Conservation (phyloP, 176 grass and related monocot genomes). For the Elaeis guineensis region DNA sequence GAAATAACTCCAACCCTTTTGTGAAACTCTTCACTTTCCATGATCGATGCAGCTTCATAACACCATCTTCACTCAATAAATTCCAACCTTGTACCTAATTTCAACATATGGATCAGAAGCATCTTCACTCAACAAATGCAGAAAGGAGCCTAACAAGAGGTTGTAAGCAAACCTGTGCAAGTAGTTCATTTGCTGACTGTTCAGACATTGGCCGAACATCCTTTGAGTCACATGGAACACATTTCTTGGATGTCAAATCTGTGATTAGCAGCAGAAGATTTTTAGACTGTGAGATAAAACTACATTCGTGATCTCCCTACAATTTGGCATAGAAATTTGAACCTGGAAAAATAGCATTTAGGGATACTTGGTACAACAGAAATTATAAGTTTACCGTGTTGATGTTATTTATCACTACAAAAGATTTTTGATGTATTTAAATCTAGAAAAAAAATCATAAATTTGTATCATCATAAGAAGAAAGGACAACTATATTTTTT, state of each 20-base stretch:
- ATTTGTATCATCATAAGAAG: no score
- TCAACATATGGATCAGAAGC: constrained; percentile 9
- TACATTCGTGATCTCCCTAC: not conserved
- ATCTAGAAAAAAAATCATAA: no score
- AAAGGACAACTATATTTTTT: no score
- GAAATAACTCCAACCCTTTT: constrained; percentile 86
- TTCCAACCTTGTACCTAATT: constrained; percentile 64
- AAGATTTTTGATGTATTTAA: no score
- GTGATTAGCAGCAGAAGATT: constrained; percentile 18
- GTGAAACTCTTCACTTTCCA: constrained; percentile 90
- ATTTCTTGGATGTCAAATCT: constrained; percentile 64
- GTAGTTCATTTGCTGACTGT: constrained; percentile 59
- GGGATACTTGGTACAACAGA: no score
- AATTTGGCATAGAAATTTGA: no score
- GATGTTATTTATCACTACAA: no score
- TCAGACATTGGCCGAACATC: constrained; percentile 62
- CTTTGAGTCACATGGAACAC: constrained; percentile 72
- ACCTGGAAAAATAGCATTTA: no score
- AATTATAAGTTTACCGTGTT: no score
- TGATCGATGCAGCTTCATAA: constrained; percentile 53
- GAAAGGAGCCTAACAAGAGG: not conserved
- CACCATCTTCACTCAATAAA: constrained; percentile 41
- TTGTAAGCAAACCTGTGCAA: constrained; percentile 40
- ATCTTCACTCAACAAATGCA: constrained; percentile 1
- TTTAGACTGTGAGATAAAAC: constrained; percentile 5